Evolutionary conservation across 2,329 filamentous ascomycete genomes (phyloP).

Genomic region (Scleromitrula shiraiana): DNA sequence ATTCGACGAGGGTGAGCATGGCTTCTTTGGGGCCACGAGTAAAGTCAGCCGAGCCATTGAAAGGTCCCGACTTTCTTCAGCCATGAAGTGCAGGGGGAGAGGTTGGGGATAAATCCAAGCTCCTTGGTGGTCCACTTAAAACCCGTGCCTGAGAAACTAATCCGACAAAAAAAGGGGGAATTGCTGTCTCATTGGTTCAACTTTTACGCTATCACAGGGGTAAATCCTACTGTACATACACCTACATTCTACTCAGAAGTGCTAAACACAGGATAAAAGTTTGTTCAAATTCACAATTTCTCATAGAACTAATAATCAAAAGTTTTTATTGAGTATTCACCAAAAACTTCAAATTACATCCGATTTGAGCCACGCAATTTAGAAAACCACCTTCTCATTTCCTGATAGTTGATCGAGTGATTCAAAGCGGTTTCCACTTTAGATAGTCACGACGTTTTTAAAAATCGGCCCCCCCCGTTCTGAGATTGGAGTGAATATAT

Average conservation of each 20-base stretch:
- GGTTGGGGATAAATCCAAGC: conserved; percentile 25
- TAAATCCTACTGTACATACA: conserved; percentile 2
- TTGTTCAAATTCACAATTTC: no score
- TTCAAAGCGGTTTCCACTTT: not conserved
- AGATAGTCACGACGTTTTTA: no score
- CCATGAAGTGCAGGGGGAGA: conserved; percentile 15
- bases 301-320: conserved; percentile 6
- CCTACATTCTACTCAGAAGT: no score
- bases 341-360: no score
- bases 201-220: conserved; percentile 12
- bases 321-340: no score
- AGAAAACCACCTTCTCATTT: not conserved
- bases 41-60: conserved; percentile 4
- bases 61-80: conserved; percentile 4
- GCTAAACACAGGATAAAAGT: no score
- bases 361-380: conserved; percentile 3
- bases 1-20: not conserved
- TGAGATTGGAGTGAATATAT: no score
- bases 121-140: conserved; percentile 16
- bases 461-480: no score
- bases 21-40: conserved; percentile 3
- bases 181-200: conserved; percentile 12
- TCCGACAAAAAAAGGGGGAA: conserved; percentile 1
- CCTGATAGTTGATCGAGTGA: not conserved
- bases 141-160: conserved; percentile 18